Base-by-base conservation (phyloP, 106 monocot genomes). In the Acorus gramineus region DNA sequence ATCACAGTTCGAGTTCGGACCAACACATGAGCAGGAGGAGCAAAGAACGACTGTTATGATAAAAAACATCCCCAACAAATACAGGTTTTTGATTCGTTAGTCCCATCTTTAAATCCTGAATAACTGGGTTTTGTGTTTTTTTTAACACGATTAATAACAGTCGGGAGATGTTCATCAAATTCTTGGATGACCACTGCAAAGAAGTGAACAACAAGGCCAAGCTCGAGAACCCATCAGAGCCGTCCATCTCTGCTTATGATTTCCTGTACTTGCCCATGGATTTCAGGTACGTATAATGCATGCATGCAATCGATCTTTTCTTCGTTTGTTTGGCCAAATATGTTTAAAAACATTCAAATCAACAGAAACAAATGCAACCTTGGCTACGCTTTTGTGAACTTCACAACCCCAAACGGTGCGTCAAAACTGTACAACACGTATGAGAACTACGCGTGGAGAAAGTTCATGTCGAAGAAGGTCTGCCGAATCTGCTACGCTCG, bases 381-480 rank as follows among this genome's bases (percentile, higher is more conserved):
- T 2, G 82, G 82, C 3, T 83, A 83, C 11, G 82, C 74, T 0
- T 83, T 83, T 8, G 78, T 83, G 10, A 83, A 83, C 78, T 78
- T 83, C 67, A 83, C 82, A 0, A 55, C 74, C 0, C 4, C 73
- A 0, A 51, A 7, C 9, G 82, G 67, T 4, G 82, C 71, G 0
- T 7, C 49, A 55, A 56, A 71, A 61, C 53, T 83, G n/a, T 64
- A 51, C 63, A n/a, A 11, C 5, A 47, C 70, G 14, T 28, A 75
- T 71, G 44, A 78, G 11, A 57, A 53, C 1, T 52, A 42, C 9
- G 58, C 13, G 11, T 83, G 82, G 78, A 45, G 47, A 6, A 5
- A 64, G 58, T 78, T 83, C 63, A 9, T 44, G n/a, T 71, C 82
- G 10, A 63, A 14, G 47, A 83, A 83, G 68, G 57, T 66, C 53